Base-by-base conservation (phyloP, 352 stramenopile genomes). In the Phytophthora pseudosyringae region DNA sequence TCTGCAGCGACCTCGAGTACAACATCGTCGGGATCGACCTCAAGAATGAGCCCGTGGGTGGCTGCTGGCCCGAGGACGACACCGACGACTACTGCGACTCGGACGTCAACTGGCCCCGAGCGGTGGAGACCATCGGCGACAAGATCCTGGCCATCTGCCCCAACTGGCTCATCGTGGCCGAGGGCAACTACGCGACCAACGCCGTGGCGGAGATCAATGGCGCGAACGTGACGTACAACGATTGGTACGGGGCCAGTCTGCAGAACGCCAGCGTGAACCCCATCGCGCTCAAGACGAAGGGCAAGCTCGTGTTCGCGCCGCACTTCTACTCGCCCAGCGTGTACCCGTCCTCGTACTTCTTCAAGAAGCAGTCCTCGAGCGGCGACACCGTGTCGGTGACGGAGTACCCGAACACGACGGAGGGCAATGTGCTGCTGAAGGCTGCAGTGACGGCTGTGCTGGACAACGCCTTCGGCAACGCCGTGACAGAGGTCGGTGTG, bases 281-380 rank as follows among this genome's bases (percentile, higher is more conserved):
- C 16, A 86, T 93, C 62, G 38, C 61, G 21, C 74, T 95, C 16
- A 51, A 69, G 5, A 77, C 68, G 36, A 41, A 68, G 25, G 88
- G 89, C 67, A 95, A 95, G 59, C 47, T 95, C 45, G 86, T 92
- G 51, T 95, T 81, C 35, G 86, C 83, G 8, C 86, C 86, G 49
- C 86, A 95, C 67, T 95, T 90, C 58, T 95, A 95, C 69, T 91
- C 86, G 32, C 83, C 83, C 0, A 90, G 79, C 40, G 83, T 92
- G 31, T 92, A 91, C 59, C 86, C 86, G 13, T 73, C 77, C 9
- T 64, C 73, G 18, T 95, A 93, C 67, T 93, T 91, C 56, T 94
- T 93, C 55, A 68, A 73, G 29, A 76, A 87, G 46, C 82, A 91
- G 53, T 74, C 58, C 1, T 76, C 72, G 5, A 70, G 52, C n/a